These are phyloP conservation scores for Plasmodium adleri DNA, from an alignment of 169 alveolate genomes.

Conservation along the genomic window DNA sequence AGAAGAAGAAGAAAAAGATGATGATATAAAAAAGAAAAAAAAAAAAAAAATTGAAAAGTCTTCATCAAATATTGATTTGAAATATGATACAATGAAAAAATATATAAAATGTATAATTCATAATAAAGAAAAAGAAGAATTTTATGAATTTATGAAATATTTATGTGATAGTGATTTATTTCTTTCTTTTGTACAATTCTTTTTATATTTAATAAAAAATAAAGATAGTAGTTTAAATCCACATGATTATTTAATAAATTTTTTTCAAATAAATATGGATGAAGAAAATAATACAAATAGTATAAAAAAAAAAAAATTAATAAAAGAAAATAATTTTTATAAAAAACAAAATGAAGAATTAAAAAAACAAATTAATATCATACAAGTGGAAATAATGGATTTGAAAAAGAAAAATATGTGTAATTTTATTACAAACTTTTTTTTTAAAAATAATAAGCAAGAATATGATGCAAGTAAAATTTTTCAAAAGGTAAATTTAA, in stretches of 20 bases:
- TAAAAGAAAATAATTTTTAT: slow-evolving; percentile 42
- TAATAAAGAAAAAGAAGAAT: slow-evolving; percentile 38
- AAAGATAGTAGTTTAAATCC: slow-evolving; percentile 35
- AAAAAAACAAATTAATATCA: slow-evolving; percentile 36
- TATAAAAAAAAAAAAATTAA: slow-evolving; percentile 3
- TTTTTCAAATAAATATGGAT: not conserved
- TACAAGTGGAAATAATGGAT: slow-evolving; percentile 38
- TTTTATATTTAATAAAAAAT: slow-evolving; percentile 43
- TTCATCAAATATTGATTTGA: slow-evolving; percentile 2
- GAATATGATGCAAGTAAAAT: not conserved
- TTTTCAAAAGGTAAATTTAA: slow-evolving; percentile 1
- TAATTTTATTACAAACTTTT: slow-evolving; percentile 18
- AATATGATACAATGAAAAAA: slow-evolving; percentile 1
- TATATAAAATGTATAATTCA: slow-evolving; percentile 17
- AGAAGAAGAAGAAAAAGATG: not conserved
- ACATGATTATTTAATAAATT: slow-evolving; percentile 47
- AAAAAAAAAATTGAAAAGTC: not conserved
- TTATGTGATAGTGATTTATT: slow-evolving; percentile 41
- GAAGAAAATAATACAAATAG: slow-evolving; percentile 1
- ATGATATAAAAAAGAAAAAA: not conserved
- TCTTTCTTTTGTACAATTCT: slow-evolving; percentile 26
- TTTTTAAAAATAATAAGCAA: slow-evolving; percentile 36
- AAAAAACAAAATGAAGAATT: slow-evolving; percentile 40
- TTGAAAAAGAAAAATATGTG: slow-evolving; percentile 17
- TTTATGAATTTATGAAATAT: slow-evolving; percentile 40